A percentile compares a stretch with the other conserved stretches of the same genome.
These are phyloP conservation scores for Colletotrichum paranaense DNA, from an alignment of 2,329 filamentous ascomycete species.

Conservation along the genomic window DNA sequence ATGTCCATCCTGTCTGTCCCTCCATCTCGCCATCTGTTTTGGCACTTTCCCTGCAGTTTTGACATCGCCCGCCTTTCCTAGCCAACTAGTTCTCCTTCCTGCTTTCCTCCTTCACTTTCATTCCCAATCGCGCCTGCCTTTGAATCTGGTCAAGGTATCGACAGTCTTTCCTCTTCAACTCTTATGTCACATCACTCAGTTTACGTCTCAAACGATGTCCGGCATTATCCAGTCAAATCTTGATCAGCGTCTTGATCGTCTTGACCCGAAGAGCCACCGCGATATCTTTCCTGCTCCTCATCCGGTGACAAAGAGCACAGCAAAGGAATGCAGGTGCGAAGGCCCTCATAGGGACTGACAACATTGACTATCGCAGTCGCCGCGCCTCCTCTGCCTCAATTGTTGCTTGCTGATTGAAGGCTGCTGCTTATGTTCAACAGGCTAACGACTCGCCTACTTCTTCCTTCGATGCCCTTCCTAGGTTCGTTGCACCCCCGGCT, in stretches of 20 bases:
- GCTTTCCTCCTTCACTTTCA: background rate
- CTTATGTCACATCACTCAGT: background rate
- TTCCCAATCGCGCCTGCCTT: background rate
- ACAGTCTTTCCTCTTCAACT: background rate
- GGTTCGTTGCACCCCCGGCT: conserved; percentile 34
- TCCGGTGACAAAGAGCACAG: background rate
- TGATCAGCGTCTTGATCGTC: background rate
- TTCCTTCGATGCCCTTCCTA: conserved; percentile 34
- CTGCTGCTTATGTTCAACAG: conserved; percentile 13
- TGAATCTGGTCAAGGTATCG: background rate
- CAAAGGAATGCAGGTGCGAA: background rate
- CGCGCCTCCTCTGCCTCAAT: background rate
- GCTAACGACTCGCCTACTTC: conserved; percentile 26
- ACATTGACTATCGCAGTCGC: background rate
- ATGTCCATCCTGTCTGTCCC: background rate
- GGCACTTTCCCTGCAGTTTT: conserved; percentile 3
- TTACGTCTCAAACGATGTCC: background rate
- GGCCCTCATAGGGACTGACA: background rate
- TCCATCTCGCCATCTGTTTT: background rate
- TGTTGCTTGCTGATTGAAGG: background rate
- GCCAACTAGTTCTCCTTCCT: background rate
- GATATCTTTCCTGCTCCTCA: background rate
- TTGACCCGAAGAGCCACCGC: background rate
- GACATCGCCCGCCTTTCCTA: background rate
- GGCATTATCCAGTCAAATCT: background rate